Evolutionary conservation across 2,329 filamentous ascomycete genomes (phyloP).

Genomic region (Botrytis galanthina): DNA sequence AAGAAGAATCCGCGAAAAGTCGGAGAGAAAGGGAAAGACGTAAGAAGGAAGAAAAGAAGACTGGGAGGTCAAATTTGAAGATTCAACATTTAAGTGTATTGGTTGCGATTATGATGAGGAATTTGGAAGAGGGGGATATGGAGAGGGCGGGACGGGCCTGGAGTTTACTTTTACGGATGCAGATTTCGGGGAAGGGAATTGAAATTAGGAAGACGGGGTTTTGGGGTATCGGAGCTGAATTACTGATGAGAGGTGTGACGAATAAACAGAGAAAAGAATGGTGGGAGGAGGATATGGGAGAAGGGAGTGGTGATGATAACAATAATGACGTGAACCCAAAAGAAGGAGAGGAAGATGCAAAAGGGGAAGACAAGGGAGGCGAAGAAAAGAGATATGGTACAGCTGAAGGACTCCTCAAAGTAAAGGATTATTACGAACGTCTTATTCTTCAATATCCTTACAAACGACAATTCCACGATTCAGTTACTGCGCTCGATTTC

Average conservation of each 20-base stretch:
- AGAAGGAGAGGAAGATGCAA: constrained; percentile 21
- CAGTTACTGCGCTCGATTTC: constrained; percentile 70
- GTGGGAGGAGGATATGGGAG: constrained; percentile 12
- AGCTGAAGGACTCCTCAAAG: constrained; percentile 52
- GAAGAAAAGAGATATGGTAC: constrained; percentile 41
- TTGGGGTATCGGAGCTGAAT: constrained; percentile 84
- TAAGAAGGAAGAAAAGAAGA: constrained; percentile 21
- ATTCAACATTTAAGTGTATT: constrained; percentile 63
- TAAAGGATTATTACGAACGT: constrained; percentile 70
- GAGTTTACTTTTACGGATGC: constrained; percentile 66
- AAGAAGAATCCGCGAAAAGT: constrained; percentile 27
- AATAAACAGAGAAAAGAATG: constrained; percentile 30
- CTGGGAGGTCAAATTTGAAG: constrained; percentile 38
- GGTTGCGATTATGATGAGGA: constrained; percentile 68
- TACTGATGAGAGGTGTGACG: constrained; percentile 59
- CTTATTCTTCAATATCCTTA: constrained; percentile 76
- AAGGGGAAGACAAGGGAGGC: constrained; percentile 14
- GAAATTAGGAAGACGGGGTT: constrained; percentile 68
- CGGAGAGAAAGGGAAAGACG: constrained; percentile 12
- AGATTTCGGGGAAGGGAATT: constrained; percentile 53
- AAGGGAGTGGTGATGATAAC: constrained; percentile 7
- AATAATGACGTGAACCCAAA: constrained; percentile 13
- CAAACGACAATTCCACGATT: constrained; percentile 55
- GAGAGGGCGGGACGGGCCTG: constrained; percentile 71
- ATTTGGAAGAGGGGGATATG: constrained; percentile 69